Evolutionary conservation across 2,329 filamentous ascomycete genomes (phyloP).

Genomic region (Arthrobotrys conoides): DNA sequence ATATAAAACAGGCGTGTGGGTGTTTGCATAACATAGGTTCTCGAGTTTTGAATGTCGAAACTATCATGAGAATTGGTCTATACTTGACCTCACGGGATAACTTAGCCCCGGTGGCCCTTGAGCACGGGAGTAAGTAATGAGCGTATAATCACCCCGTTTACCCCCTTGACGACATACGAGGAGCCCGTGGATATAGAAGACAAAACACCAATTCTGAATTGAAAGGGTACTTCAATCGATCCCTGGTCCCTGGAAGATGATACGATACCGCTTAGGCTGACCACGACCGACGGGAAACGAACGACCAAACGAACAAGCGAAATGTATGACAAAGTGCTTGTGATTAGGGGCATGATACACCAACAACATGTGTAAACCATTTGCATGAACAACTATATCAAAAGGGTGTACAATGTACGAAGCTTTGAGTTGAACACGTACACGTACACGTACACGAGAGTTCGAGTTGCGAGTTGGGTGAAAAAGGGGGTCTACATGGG

Average conservation of each 20-base stretch:
- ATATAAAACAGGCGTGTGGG: not conserved
- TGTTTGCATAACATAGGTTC: not conserved
- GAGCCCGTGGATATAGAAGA: not conserved
- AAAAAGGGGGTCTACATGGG: not conserved
- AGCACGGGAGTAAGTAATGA: too few species aligned
- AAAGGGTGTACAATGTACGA: not conserved
- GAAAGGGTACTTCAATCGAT: not conserved
- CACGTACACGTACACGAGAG: too few species aligned
- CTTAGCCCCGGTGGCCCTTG: too few species aligned
- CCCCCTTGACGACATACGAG: too few species aligned
- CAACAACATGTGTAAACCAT: conserved; percentile 13
- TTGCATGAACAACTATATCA: conserved; percentile 6
- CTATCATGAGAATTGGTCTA: not conserved
- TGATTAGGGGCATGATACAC: conserved; percentile 18
- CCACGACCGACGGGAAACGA: not conserved
- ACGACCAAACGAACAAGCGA: too few species aligned
- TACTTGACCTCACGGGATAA: too few species aligned
- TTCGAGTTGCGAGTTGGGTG: not conserved
- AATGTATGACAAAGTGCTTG: conserved; percentile 3
- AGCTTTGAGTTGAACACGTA: not conserved
- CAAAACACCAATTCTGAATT: not conserved
- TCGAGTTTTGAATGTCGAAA: not conserved
- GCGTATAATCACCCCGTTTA: not conserved
- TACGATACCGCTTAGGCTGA: not conserved
- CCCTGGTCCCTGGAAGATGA: not conserved